These are phyloP conservation scores for Fonsecaea monophora DNA, from an alignment of 2,329 filamentous ascomycete species.

Conservation along the genomic window DNA sequence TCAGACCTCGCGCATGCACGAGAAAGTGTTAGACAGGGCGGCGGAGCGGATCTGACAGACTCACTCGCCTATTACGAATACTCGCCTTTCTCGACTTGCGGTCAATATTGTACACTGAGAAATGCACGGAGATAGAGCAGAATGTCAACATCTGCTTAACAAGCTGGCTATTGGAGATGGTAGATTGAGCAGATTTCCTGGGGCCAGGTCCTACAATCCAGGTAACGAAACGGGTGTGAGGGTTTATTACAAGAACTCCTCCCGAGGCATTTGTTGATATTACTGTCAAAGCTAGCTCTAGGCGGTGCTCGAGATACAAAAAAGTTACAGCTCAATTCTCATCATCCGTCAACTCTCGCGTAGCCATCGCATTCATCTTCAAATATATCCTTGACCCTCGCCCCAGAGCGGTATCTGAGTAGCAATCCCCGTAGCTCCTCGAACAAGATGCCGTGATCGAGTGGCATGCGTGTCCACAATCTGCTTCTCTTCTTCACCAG, in stretches of 20 bases:
- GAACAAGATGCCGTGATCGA: not conserved
- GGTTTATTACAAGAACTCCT: not conserved
- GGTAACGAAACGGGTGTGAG: not conserved
- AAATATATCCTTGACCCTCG: not conserved
- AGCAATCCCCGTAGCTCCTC: not conserved
- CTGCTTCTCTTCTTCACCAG: not conserved
- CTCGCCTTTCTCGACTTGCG: too few species aligned
- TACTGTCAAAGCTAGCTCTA: not conserved
- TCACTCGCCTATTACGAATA: too few species aligned
- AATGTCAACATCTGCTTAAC: not conserved
- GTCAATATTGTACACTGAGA: too few species aligned
- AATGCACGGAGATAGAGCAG: not conserved
- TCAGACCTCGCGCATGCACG: too few species aligned
- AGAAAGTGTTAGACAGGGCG: too few species aligned
- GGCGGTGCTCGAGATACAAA: not conserved
- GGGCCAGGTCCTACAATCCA: not conserved
- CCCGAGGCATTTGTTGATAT: not conserved
- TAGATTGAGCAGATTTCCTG: not conserved
- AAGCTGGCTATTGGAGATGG: not conserved
- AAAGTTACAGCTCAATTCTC: not conserved
- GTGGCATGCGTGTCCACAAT: not conserved
- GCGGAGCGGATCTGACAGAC: too few species aligned
- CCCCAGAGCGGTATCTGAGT: slow-evolving; percentile 1
- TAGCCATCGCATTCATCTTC: not conserved
- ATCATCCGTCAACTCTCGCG: not conserved